Base-by-base conservation (phyloP, 2,329 filamentous ascomycete species). In the Apiospora saccharicola region DNA sequence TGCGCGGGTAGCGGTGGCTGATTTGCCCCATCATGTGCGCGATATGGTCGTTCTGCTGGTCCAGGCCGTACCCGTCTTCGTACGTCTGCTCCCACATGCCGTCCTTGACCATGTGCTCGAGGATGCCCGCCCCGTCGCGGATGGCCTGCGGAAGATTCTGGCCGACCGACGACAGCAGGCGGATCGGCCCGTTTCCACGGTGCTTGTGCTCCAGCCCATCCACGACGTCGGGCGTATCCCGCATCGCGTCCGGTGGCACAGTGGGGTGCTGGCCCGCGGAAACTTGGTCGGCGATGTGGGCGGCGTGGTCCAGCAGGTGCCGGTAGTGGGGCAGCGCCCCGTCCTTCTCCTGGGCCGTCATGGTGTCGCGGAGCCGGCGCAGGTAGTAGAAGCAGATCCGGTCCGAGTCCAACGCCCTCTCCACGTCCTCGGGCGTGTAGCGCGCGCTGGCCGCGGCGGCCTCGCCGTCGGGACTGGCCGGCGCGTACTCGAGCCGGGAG, bases 121-220 rank as follows among this genome's bases (percentile, higher is more conserved):
- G 75, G 46, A 81, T 77, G 19, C 74, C 79, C n/a, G 67, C 76
- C 41, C 80, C 75, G 12, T 80, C 81, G 1, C 79, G 75, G 10
- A 84, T 75, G 4, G 81, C 74, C 7, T 76, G 75, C 0, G 78
- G 72, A 6, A 84, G 68, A 22, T 77, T 78, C 22, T 82, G 79
- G 7, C 82, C 77, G 0, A 81, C 77, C 0, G 77, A 74, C 8
- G 78, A 69, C 1, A 79, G 68, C 1, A 81, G 68, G 22, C 77
- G 76, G 10, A 80, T 53, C 3, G n/a, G n/a, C n/a, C n/a, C n/a
- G n/a, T n/a, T n/a, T 75, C 75, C 1, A 73, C 69, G 24, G 70
- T 13, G 74, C 57, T 13, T n/a, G n/a, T n/a, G 43, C 64, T 47
- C 44, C 44, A 47, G 68, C 16, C 46, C 26, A 70, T 73, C 70